Evolutionary conservation across 2,329 filamentous ascomycete species (phyloP), one percentile per base, ranked within the genome.

Genomic region (Arthroderma sp.): DNA sequence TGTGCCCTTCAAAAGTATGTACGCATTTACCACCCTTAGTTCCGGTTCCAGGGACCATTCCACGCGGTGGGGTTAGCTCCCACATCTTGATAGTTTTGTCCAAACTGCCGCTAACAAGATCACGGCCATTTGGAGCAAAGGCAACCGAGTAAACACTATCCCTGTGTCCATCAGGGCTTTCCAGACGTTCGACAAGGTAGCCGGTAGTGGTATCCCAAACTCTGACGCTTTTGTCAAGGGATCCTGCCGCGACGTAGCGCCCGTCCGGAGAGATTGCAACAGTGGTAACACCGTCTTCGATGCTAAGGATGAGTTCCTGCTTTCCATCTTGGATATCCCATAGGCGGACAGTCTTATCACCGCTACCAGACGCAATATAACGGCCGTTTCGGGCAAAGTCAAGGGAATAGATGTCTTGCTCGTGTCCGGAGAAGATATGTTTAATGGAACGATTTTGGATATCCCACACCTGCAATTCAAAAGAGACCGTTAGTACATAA

Each of bases 41-140:
- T 30, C 74, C 78, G 38, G 77, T 73, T 58, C 75, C 78, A 39
- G 78, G 73, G 47, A 80, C 74, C 56, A 80, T 76, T 53, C 73
- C 72, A 54, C 83, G 77, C 38, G 81, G 77, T 22, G 83, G 77
- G 45, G 77, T 81, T 42, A 98, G 75, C 70, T 95, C 88, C 88
- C 91, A 98, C 83, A 96, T 94, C 72, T 95, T 94, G 72, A 96
- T 96, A 0, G 89, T 96, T 73, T 94, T 94, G 63, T 98, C 91
- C 55, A 96, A 70, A 73, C 84, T 93, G 51, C 91, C 91, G 57
- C 84, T 93, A 59, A 96, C 89, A 36, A 98, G 80, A 53, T 94
- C 85, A 56, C 87, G 84, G 49, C 89, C 89, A 55, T 84, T 89
- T 29, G 91, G 91, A 9, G 88, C 88, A 65, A 98, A 98, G 0